Evolutionary conservation across 352 stramenopile species (phyloP), one percentile per base, ranked within the genome.

Genomic region (Aphanomyces cochlioides): DNA sequence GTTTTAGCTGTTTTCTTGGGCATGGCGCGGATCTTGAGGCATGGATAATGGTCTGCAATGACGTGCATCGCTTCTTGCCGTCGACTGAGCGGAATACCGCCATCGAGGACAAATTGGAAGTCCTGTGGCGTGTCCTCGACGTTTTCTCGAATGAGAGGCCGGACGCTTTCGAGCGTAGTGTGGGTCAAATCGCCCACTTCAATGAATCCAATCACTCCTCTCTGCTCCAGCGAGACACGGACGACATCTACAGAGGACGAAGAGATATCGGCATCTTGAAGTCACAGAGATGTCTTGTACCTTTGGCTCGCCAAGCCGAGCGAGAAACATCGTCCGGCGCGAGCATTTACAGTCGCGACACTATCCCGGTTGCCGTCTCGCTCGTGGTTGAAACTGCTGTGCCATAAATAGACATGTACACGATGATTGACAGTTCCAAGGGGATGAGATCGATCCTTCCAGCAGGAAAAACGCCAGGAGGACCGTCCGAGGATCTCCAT

Each of bases 21-120:
- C 28, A 63, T 34, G 15, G 83, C 81, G n/a, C 84, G 82, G 69
- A 90, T 90, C 66, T 81, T 85, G 47, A 92, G 76, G 57, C 85
- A 88, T 28, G 83, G 82, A 60, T 88, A 90, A 28, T 88, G 89
- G 54, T 83, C 77, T 19, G 74, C 47, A 47, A 90, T 81, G 60
- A 79, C 80, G 58, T 90, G 82, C 5, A 78, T 79, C 39, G 69
- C 75, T 68, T 90, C 84, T 67, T 92, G 83, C 2, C 78, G 74
- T 1, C 78, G 74, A 56, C 81, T 90, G 34, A 92, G 78, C 6
- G 83, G 83, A 1, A 67, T 79, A 5, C 81, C 80, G 61, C 88
- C 79, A 66, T 90, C 81, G n/a, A 90, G 68, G 21, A 92, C 69
- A 65, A 90, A 92, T 67, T 90, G 82, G 69, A 92, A 90, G 40